A percentile compares a stretch with the other conserved stretches of the same genome.
Evolutionary conservation across 345 rosid genomes (phyloP).

Genomic region (Melaleuca alternifolia): DNA sequence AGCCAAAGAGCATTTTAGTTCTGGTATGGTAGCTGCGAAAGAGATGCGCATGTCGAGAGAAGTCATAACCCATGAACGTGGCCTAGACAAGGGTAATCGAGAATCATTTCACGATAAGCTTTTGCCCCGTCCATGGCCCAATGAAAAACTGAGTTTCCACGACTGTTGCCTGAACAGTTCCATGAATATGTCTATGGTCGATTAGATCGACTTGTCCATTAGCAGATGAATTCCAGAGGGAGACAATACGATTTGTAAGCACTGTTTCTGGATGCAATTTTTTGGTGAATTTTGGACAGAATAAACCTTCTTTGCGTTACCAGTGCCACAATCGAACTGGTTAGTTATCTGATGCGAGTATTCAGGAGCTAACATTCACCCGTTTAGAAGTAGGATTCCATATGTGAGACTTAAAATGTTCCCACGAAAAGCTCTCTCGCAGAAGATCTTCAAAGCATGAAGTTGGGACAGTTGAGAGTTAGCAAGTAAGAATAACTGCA

Average conservation of each 20-base stretch:
- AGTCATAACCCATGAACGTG: not conserved
- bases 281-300: not conserved
- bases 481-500: not conserved
- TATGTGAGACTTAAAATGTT: not conserved
- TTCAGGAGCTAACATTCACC: not conserved
- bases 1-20: not conserved
- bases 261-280: not conserved
- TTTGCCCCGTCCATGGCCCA: not conserved
- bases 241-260: not conserved
- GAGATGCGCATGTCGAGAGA: not conserved
- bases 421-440: not conserved
- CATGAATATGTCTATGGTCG: not conserved
- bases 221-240: not conserved
- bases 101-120: not conserved
- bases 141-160: not conserved
- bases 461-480: not conserved
- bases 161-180: not conserved
- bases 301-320: not conserved
- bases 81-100: not conserved
- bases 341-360: not conserved
- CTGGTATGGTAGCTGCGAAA: not conserved
- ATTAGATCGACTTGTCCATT: not conserved
- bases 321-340: not conserved
- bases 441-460: not conserved
- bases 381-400: not conserved